These are phyloP conservation scores for Dendrostoma leiphaemia DNA, from an alignment of 2,329 filamentous ascomycete genomes.

Conservation along the genomic window DNA sequence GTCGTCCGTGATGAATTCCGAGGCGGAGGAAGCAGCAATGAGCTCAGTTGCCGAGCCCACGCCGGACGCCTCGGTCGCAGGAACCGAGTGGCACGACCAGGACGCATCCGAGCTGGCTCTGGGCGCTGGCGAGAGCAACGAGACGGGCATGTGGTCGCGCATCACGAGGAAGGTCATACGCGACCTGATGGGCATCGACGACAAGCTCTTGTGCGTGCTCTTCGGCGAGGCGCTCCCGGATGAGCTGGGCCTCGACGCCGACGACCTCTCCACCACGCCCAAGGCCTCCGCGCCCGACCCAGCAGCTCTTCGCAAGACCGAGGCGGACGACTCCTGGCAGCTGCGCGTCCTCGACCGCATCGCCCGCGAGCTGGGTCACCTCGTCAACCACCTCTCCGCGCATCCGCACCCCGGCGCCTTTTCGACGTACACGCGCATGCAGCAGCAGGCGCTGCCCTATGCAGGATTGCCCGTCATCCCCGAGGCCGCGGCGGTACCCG, in stretches of 20 bases:
- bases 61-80: slow-evolving; percentile 36
- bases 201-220: slow-evolving; percentile 78
- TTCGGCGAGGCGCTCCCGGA: slow-evolving; percentile 75
- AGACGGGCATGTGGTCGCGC: slow-evolving; percentile 73
- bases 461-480: slow-evolving; percentile 70
- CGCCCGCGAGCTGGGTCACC: slow-evolving; percentile 78
- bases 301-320: slow-evolving; percentile 3
- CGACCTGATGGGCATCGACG: slow-evolving; percentile 89
- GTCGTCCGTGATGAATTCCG: slow-evolving; percentile 19
- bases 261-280: slow-evolving; percentile 47
- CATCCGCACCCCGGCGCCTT: slow-evolving; percentile 85
- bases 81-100: slow-evolving; percentile 53
- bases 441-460: slow-evolving; percentile 68
- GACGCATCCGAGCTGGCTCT: slow-evolving; percentile 36
- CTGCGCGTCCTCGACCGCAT: slow-evolving; percentile 78
- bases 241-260: slow-evolving; percentile 31
- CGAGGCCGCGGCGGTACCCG: slow-evolving; percentile 40
- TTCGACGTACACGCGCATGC: slow-evolving; percentile 69
- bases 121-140: slow-evolving; percentile 40
- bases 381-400: slow-evolving; percentile 75
- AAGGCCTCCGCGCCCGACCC: slow-evolving; percentile 33
- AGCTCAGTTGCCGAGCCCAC: slow-evolving; percentile 30
- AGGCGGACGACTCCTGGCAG: slow-evolving; percentile 60
- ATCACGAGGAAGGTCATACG: slow-evolving; percentile 84
- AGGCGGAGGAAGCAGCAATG: slow-evolving; percentile 30